Evolutionary conservation across 768 basidiomycete species (phyloP).

Genomic region (Boletellus ananas): DNA sequence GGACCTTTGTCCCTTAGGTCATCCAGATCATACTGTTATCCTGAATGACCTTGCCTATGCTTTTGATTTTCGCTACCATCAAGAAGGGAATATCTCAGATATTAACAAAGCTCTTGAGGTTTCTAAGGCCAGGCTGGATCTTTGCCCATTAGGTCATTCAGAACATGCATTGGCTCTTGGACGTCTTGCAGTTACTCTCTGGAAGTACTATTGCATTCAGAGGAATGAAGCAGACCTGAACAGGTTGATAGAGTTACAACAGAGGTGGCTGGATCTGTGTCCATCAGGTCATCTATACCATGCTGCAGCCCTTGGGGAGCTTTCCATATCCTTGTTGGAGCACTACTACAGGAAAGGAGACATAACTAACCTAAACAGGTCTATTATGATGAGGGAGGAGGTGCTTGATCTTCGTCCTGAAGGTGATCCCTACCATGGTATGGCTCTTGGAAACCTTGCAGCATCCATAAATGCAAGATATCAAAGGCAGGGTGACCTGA

Average conservation of each 20-base stretch:
- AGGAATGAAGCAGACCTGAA: not conserved
- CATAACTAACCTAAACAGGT: not conserved
- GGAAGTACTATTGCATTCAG: not conserved
- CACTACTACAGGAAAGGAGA: not conserved
- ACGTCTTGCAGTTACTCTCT: not conserved
- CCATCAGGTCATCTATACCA: not conserved
- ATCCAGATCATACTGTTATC: not conserved
- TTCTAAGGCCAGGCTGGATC: not conserved
- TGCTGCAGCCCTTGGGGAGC: not conserved
- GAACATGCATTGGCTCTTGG: not conserved
- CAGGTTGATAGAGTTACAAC: not conserved
- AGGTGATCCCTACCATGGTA: not conserved
- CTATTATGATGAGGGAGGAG: not conserved
- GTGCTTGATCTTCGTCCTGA: not conserved
- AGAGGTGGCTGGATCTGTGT: not conserved
- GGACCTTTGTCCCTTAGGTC: not conserved
- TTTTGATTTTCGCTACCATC: not conserved
- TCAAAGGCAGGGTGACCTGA: not conserved
- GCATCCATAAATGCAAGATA: not conserved
- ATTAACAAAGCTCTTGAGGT: not conserved
- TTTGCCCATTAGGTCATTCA: not conserved
- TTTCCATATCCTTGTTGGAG: not conserved
- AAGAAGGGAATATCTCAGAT: not conserved
- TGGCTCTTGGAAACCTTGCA: not conserved
- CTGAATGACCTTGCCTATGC: not conserved